Evolutionary conservation across 2,329 filamentous ascomycete species (phyloP), one percentile per base, ranked within the genome.

Genomic region (Ceratocystiopsis minuta): DNA sequence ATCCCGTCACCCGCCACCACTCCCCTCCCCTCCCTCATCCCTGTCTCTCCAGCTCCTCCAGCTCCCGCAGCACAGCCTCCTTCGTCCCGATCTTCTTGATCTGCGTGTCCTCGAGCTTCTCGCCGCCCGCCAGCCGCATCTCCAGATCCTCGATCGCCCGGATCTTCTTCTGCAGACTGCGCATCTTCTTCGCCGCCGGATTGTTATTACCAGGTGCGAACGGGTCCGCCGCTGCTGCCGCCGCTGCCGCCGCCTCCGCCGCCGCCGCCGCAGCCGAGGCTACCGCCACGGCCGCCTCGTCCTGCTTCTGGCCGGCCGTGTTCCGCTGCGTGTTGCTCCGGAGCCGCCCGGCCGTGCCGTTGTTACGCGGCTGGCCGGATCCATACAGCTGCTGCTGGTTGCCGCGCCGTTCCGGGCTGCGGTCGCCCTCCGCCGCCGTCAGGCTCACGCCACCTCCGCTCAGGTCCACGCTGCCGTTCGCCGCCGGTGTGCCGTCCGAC

Each of bases 81-180:
- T 96, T 93, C 17, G 86, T 96, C 43, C 75, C 73, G 53, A 98
- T 98, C 72, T 98, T 98, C 70, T 94, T 92, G 61, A 98, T 77
- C 65, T 98, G 90, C 31, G 90, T 98, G 55, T 95, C 88, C 64
- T 98, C 90, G 46, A 98, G 66, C 69, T 95, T 96, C 69, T 98
- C 90, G 6, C 88, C 88, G 32, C 80, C 79, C 3, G 88, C 90
- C 50, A 87, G 77, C 43, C 90, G 77, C 87, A 96, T 95, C 68
- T 96, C 94, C 47, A 98, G 66, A 58, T 98, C 90, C 57, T 98
- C 90, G 55, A 98, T 98, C 12, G 90, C 90, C 16, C 90, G 77
- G 48, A 98, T 81, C 72, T 98, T 98, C 74, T 98, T 98, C 58
- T 94, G 71, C 48, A 98, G 69, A 45, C 84, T 84, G 43, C 90